Evolutionary conservation across 164 flowering plant genomes (phyloP).

Genomic region (Tetrastigma voinierianum): DNA sequence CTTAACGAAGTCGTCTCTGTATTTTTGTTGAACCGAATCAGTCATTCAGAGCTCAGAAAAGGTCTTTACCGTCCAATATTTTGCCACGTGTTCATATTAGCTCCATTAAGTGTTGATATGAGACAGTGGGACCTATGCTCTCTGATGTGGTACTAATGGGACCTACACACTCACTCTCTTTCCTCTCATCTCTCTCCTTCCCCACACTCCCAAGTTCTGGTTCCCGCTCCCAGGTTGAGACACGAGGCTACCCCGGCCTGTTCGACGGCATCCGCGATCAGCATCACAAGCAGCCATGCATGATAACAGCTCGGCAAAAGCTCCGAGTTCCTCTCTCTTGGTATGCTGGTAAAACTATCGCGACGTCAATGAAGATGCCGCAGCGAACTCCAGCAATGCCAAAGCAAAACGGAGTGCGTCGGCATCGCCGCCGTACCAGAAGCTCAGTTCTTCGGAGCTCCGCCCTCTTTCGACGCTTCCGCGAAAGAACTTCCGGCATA

Average conservation of each 20-base stretch:
- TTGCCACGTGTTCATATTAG: too few species aligned
- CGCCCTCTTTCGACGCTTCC: conserved; percentile 44
- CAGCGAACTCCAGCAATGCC: conserved; percentile 4
- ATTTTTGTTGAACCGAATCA: too few species aligned
- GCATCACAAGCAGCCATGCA: conserved; percentile 7
- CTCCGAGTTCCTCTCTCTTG: conserved; percentile 48
- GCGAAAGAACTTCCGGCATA: conserved; percentile 5
- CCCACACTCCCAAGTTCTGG: too few species aligned
- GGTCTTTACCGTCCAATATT: too few species aligned
- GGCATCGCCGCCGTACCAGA: conserved; percentile 21
- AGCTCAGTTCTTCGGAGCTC: conserved; percentile 45
- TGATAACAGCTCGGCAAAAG: conserved; percentile 19
- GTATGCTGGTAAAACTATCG: conserved; percentile 33
- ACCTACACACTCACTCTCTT: too few species aligned
- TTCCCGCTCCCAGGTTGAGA: too few species aligned
- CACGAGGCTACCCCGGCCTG: conserved; percentile 20
- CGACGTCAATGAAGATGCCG: neutral
- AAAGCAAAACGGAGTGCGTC: neutral
- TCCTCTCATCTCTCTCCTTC: too few species aligned
- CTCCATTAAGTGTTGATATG: too few species aligned
- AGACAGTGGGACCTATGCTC: too few species aligned
- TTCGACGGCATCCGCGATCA: conserved; percentile 26
- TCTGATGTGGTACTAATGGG: too few species aligned
- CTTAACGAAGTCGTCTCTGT: too few species aligned
- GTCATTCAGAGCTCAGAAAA: too few species aligned